Conservation (phyloP, 345 rosid species). For the Adansonia digitata region DNA sequence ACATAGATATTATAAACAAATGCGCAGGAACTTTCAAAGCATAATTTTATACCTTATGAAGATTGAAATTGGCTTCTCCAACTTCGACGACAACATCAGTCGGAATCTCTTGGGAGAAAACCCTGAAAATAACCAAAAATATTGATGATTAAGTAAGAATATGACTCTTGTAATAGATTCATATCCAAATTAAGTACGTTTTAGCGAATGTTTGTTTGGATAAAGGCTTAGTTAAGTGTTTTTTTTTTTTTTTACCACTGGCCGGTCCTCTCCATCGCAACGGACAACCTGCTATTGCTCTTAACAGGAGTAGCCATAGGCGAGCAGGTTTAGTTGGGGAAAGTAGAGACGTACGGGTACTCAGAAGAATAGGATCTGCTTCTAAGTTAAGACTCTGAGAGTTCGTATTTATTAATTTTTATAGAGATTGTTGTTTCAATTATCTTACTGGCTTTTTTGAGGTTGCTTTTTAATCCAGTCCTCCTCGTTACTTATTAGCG, state of each 20-base stretch:
- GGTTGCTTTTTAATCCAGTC: not conserved
- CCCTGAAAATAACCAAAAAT: slow-evolving; percentile 41
- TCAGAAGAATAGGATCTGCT: not conserved
- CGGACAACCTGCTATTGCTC: slow-evolving; percentile 36
- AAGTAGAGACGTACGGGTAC: not conserved
- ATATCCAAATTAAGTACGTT: not conserved
- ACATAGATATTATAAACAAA: not conserved
- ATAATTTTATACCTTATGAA: slow-evolving; percentile 50
- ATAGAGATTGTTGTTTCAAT: not conserved
- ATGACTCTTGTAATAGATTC: not conserved
- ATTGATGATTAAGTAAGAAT: not conserved
- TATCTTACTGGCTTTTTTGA: not conserved
- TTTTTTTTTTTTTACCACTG: slow-evolving; percentile 92
- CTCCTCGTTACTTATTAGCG: not conserved
- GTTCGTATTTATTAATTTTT: not conserved
- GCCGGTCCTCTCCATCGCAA: slow-evolving; percentile 80
- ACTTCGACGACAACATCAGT: slow-evolving; percentile 68
- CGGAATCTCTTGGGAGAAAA: slow-evolving; percentile 82
- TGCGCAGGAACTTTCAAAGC: not conserved
- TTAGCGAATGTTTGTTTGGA: not conserved
- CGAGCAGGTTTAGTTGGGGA: not conserved
- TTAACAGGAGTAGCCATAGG: slow-evolving; percentile 39
- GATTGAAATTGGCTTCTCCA: slow-evolving; percentile 77
- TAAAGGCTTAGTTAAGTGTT: not conserved
- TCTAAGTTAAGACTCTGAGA: not conserved